phyloP scores from a whole-genome alignment of 345 rosid genomes.

The Durio zibethinus region DNA sequence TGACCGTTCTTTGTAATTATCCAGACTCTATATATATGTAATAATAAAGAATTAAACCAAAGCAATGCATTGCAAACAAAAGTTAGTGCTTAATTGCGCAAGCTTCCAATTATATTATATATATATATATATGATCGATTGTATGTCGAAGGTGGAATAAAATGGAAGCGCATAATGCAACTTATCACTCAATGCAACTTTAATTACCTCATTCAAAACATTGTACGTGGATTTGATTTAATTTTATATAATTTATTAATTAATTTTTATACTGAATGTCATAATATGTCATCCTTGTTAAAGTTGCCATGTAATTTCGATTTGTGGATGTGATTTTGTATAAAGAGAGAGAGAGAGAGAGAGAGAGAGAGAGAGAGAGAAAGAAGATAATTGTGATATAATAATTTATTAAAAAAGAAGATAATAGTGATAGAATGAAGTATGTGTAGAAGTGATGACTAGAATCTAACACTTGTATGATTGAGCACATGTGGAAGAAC shows the following conservation, averaged over 20 bases:
- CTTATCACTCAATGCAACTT: background rate
- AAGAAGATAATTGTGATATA: too few relatives aligned
- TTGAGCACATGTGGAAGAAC: conserved; percentile 44
- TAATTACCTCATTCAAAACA: background rate
- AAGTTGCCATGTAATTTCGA: too few relatives aligned
- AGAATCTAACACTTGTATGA: conserved; percentile 32
- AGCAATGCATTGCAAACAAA: background rate
- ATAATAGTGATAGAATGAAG: background rate
- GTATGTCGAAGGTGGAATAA: background rate
- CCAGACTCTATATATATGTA: background rate
- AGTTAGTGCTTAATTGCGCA: conserved; percentile 20
- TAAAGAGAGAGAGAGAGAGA: background rate
- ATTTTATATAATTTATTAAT: too few relatives aligned
- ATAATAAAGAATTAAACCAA: background rate
- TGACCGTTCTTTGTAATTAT: background rate
- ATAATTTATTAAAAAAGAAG: background rate
- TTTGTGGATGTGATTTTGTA: background rate
- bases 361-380: background rate
- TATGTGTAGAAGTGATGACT: conserved; percentile 27
- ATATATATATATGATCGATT: conserved; percentile 3
- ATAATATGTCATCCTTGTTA: too few relatives aligned
- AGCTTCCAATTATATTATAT: too few relatives aligned
- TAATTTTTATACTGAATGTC: too few relatives aligned
- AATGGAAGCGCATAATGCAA: background rate
- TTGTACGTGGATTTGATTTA: too few relatives aligned